Conservation (phyloP, 768 basidiomycete genomes). For the Infundibulicybe gibba region DNA sequence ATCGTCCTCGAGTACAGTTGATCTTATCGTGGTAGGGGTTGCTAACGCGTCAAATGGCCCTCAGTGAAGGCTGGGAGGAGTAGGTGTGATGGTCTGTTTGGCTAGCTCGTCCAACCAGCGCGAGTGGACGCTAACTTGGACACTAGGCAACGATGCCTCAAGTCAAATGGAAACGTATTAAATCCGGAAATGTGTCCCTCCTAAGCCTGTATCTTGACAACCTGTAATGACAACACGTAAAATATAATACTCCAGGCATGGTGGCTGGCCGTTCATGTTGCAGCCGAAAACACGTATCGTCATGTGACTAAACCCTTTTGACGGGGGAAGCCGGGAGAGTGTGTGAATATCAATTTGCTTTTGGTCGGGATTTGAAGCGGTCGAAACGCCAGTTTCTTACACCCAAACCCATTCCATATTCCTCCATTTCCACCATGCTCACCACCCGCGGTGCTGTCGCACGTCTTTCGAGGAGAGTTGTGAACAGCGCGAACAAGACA, state of each 20-base stretch:
- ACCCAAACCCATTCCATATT: slow-evolving; percentile 20
- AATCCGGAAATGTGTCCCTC: too few species aligned
- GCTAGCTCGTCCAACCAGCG: too few species aligned
- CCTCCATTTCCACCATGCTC: slow-evolving; percentile 60
- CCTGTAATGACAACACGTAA: too few species aligned
- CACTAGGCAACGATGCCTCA: slow-evolving; percentile 10
- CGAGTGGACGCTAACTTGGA: too few species aligned
- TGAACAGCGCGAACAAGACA: slow-evolving; percentile 70
- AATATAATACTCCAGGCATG: too few species aligned
- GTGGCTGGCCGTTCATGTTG: too few species aligned
- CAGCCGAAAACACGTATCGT: neutral
- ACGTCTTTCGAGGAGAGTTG: slow-evolving; percentile 83
- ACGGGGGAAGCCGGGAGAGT: slow-evolving; percentile 42
- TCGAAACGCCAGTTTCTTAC: slow-evolving; percentile 15
- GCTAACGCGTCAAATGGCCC: neutral
- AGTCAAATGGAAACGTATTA: neutral
- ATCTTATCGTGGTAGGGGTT: neutral
- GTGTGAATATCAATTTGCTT: slow-evolving; percentile 47
- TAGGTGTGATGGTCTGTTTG: neutral
- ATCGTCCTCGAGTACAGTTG: too few species aligned
- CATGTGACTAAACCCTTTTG: neutral
- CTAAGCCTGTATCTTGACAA: too few species aligned
- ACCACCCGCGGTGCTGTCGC: slow-evolving; percentile 83
- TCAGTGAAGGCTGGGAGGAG: too few species aligned
- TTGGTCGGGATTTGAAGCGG: slow-evolving; percentile 34